Evolutionary conservation across 352 stramenopile species (phyloP).

Genomic region (Phytopythium boreale): DNA sequence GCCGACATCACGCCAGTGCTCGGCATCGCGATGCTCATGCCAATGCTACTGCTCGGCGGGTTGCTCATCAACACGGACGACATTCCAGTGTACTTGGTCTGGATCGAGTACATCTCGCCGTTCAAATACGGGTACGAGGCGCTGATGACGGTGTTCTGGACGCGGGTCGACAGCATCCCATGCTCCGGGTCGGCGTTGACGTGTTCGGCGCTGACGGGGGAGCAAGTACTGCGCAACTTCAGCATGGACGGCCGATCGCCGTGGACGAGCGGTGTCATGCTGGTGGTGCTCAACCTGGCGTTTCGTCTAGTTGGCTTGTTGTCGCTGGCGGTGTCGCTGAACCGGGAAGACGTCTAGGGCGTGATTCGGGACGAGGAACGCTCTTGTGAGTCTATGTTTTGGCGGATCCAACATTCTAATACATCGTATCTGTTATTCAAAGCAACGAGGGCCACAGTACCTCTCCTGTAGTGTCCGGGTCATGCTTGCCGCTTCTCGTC

Average conservation of each 20-base stretch:
- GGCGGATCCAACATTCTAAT: not conserved
- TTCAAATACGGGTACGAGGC: slow-evolving; percentile 35
- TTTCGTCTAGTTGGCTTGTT: slow-evolving; percentile 30
- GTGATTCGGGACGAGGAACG: slow-evolving; percentile 3
- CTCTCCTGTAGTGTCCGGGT: too few species aligned
- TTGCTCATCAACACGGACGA: slow-evolving; percentile 30
- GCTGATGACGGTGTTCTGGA: slow-evolving; percentile 28
- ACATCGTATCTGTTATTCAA: not conserved
- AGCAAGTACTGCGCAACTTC: slow-evolving; percentile 29
- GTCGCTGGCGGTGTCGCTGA: slow-evolving; percentile 13
- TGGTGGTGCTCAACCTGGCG: slow-evolving; percentile 22
- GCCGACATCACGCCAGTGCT: slow-evolving; percentile 23
- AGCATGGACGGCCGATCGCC: slow-evolving; percentile 17
- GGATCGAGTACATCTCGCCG: slow-evolving; percentile 30
- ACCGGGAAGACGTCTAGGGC: slow-evolving; percentile 2
- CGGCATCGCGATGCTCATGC: slow-evolving; percentile 22
- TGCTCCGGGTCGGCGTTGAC: slow-evolving; percentile 10
- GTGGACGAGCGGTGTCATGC: slow-evolving; percentile 16
- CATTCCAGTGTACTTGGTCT: slow-evolving; percentile 26
- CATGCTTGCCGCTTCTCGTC: not conserved
- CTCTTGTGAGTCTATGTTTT: slow-evolving; percentile 20
- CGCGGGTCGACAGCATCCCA: slow-evolving; percentile 15
- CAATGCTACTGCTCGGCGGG: slow-evolving; percentile 31
- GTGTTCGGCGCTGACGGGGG: slow-evolving; percentile 18
- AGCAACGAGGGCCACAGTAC: too few species aligned